Base-by-base conservation (phyloP, 805 yeast species). In the Osmozyma mogii region DNA sequence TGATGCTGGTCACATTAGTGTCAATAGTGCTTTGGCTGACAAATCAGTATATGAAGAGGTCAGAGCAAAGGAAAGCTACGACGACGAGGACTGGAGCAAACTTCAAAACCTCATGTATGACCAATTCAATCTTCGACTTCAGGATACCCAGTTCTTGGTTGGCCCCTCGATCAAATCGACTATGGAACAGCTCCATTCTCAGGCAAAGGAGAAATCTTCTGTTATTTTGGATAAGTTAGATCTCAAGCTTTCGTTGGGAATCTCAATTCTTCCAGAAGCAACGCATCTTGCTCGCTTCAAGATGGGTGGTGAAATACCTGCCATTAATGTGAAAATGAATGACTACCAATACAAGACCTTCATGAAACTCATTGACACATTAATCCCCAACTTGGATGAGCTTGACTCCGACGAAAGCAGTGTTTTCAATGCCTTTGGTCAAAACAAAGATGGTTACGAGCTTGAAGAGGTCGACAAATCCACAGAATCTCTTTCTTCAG, bases 1-100 rank as follows among this genome's bases (percentile, higher is more conserved):
- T 31, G 97, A 92, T 65, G 96, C 96, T 6, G 99, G 99, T 48
- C 96, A 89, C 52, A 79, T 94, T 15, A 78, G 85, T 40, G 75
- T 92, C 10, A 57, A 65, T 2, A 84, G 95, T 49, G 92, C 88
- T 44, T 66, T 89, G 23, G 92, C 78, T 3, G 83, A 81, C 27
- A 75, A 74, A 40, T 68, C 71, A 3, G 74, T 72, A 26, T 69
- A 87, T 16, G 76, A 78, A 29, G 77, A 76, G 34, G 72, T 87
- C 26, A 84, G 78, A 46, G 63, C 75, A 15, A 74, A 83, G 47
- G 64, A 66, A 5, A 58, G 57, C 36, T 80, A 78, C 47, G 58
- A 70, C 1, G 66, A 59, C 3, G 74, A 70, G 2, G 96, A 89
- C 45, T 89, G 94, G 83, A 70, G 75, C 12, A 65, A 70, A 21